Evolutionary conservation across 768 basidiomycete species (phyloP), one percentile per base, ranked within the genome.

Genomic region (Tricholoma sp.): DNA sequence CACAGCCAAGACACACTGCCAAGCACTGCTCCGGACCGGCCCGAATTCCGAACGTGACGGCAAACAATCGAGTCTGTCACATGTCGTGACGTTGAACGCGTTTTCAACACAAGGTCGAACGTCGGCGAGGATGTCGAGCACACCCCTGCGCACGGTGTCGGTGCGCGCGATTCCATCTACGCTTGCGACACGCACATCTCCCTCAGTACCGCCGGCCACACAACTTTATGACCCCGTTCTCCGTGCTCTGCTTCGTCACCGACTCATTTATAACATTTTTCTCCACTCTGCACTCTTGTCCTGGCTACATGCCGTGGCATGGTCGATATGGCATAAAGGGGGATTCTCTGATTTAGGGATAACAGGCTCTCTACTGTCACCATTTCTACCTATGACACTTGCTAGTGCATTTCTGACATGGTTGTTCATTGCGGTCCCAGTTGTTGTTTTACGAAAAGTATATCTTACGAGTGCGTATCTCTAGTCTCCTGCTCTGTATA

Each of bases 181-280:
- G 2, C 67, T 81, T 6, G 59, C 72, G 1, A 70, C 76, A n/a
- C 80, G 80, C 50, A 70, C 82, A 0, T 70, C 84, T 1, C 81
- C 82, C 0, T 71, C 78, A 1, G 70, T 89, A 5, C 85, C 86
- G 0, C 75, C 84, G 0, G 68, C 88, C 1, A 70, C 77, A 5
- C 78, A 83, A 60, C 70, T 75, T 1, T 91, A 84, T 65, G 85
- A 88, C 59, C 87, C 87, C 8, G 77, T 83, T 45, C 80, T 84
- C 1, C 88, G 85, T 63, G 69, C 77, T 2, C 75, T 85, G 5
- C 76, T 91, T 47, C 79, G 75, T 51, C 81, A 83, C 62, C 81
- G 88, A 39, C 79, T 89, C 6, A 70, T 79, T 20, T 74, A 76
- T 59, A 73, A 72, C 57, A 76, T 86, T 32, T 80, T 90, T 56